Base-by-base conservation (phyloP, 2,329 filamentous ascomycete species). In the Onygenales sp. region DNA sequence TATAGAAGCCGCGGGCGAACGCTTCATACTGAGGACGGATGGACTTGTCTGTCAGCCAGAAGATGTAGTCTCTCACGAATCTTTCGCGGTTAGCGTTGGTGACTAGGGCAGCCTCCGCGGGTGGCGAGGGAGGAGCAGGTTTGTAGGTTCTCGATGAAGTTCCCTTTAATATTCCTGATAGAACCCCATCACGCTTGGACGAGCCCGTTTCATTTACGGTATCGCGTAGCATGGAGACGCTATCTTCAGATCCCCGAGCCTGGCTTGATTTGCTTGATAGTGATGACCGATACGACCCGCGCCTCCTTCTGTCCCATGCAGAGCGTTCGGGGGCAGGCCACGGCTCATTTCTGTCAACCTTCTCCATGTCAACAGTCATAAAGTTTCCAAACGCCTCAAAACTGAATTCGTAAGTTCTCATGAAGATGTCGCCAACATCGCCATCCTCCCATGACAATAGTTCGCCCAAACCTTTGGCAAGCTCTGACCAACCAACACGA, bases 341-440 rank as follows among this genome's bases (percentile, higher is more conserved):
- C 0, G 61, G 56, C 8, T 66, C 62, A 57, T 73, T 67, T 46
- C 65, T 63, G 40, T 60, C 61, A 9, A 70, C 61, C 42, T 69
- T 70, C 44, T 75, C 64, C 76, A 84, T 82, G 60, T 83, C 72
- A 34, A 83, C 69, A n/a, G 74, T 74, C 53, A 80, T 62, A 9
- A 74, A 71, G 17, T 71, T 63, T 4, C 80, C 82, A 57, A 79
- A 81, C 0, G 72, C 75, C 49, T 82, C 77, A 50, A 83, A 79
- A 27, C 87, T 90, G 67, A 95, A 97, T 61, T 89, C 87, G 65
- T 95, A 96, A 0, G 88, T 92, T 53, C 89, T 80, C 54, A 84
- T 79, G 66, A 95, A 94, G 1, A 94, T 68, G 58, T 95, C 89
- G 56, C 85, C 86, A 1, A 95, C 86, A 21, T 85, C 76, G 0